Conservation (phyloP, 2,329 filamentous ascomycete genomes). For the Trichoderma sp. region DNA sequence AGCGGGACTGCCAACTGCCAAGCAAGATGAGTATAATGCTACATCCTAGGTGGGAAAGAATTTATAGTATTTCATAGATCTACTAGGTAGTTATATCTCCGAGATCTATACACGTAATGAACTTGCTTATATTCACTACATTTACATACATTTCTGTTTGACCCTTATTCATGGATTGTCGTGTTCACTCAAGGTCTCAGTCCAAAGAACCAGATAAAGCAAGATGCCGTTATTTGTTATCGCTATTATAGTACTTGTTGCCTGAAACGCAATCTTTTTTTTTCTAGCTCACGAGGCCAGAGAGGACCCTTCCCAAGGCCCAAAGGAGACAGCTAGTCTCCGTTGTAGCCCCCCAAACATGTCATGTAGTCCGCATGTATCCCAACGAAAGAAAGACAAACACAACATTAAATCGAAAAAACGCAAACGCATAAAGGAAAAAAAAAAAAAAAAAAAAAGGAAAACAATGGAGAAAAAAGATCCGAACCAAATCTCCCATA, state of each 20-base stretch:
- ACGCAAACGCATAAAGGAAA: not conserved
- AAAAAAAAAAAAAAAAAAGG: not conserved
- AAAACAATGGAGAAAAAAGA: not conserved
- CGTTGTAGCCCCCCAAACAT: not conserved
- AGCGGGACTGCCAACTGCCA: not conserved
- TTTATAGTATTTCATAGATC: not conserved
- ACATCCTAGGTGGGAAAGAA: not conserved
- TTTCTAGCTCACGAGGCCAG: not conserved
- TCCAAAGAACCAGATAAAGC: not conserved
- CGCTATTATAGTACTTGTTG: constrained; percentile 3
- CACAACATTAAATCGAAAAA: not conserved
- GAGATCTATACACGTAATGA: not conserved
- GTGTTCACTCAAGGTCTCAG: not conserved
- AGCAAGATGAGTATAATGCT: not conserved
- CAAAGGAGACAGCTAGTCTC: constrained; percentile 12
- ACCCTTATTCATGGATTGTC: not conserved
- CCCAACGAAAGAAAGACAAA: constrained; percentile 10
- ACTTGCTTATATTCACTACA: not conserved
- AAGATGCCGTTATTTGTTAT: not conserved
- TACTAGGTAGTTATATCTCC: not conserved
- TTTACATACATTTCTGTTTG: not conserved
- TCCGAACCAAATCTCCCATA: constrained; percentile 8
- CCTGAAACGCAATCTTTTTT: not conserved
- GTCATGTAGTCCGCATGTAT: constrained; percentile 4
- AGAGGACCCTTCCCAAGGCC: not conserved